phyloP scores from a whole-genome alignment of 179 eudicot species.

The Patellifolia procumbens region DNA sequence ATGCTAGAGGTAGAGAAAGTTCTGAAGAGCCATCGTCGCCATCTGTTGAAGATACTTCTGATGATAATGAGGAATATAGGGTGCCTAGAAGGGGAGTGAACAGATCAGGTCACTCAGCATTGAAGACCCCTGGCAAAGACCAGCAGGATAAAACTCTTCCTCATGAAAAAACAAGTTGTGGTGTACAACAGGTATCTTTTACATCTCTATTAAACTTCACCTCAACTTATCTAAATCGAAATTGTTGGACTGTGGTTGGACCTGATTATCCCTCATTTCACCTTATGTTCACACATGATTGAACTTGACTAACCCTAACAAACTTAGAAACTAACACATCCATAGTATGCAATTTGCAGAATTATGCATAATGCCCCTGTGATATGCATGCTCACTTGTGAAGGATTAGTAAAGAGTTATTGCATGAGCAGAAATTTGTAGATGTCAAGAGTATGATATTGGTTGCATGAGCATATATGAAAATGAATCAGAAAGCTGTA shows the following conservation, averaged over 20 bases:
- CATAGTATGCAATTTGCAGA: background rate
- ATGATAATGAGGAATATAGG: conserved; percentile 32
- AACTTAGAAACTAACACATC: too few relatives aligned
- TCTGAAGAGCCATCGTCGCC: conserved; percentile 48
- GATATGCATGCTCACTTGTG: conserved; percentile 1
- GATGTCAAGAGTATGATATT: background rate
- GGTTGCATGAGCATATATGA: background rate
- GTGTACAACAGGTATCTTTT: conserved; percentile 34
- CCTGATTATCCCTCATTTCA: too few relatives aligned
- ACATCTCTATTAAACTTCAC: background rate
- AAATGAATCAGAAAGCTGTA: background rate
- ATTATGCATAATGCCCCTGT: background rate
- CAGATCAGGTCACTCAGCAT: conserved; percentile 25
- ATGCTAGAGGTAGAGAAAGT: conserved; percentile 33
- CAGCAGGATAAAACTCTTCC: conserved; percentile 23
- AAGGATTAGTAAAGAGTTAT: conserved; percentile 1
- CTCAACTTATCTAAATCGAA: too few relatives aligned
- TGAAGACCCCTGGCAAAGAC: conserved; percentile 30
- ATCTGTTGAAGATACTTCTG: conserved; percentile 48
- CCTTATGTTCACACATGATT: too few relatives aligned
- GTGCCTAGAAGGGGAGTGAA: conserved; percentile 29
- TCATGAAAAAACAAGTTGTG: conserved; percentile 18
- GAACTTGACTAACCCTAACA: too few relatives aligned
- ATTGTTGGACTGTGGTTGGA: too few relatives aligned
- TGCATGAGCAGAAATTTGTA: background rate